phyloP scores from a whole-genome alignment of 768 basidiomycete species.

The Mrakia blollopis region DNA sequence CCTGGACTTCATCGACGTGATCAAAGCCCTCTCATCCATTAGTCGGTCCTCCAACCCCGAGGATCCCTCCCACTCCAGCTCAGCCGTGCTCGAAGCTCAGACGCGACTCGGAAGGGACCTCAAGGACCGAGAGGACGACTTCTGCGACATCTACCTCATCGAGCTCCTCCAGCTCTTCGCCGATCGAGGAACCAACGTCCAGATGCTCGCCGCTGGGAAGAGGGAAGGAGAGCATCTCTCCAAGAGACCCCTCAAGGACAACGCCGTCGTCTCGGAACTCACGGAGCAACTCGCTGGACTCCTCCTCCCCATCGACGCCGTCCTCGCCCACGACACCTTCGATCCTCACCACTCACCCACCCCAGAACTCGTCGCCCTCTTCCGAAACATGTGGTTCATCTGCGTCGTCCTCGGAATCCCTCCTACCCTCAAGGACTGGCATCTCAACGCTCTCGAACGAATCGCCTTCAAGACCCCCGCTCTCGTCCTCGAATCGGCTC shows the following conservation, averaged over 20 bases:
- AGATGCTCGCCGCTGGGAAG: slow-evolving; percentile 60
- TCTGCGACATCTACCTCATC: slow-evolving; percentile 72
- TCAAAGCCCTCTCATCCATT: slow-evolving; percentile 74
- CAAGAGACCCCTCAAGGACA: slow-evolving; percentile 25
- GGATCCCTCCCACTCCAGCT: slow-evolving; percentile 80
- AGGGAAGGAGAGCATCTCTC: neutral
- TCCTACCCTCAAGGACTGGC: slow-evolving; percentile 62
- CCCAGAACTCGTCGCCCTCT: slow-evolving; percentile 59
- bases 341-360: slow-evolving; percentile 56
- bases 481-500: slow-evolving; percentile 72
- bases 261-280: slow-evolving; percentile 46
- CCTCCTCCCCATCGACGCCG: slow-evolving; percentile 81
- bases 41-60: slow-evolving; percentile 82
- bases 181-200: slow-evolving; percentile 86
- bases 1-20: slow-evolving; percentile 73
- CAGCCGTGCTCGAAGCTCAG: slow-evolving; percentile 88
- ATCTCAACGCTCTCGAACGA: slow-evolving; percentile 64
- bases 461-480: slow-evolving; percentile 83
- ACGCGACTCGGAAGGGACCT: slow-evolving; percentile 81
- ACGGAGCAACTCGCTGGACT: slow-evolving; percentile 81
- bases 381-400: slow-evolving; percentile 92
- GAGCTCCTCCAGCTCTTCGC: slow-evolving; percentile 80
- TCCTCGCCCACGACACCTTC: slow-evolving; percentile 68
- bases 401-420: slow-evolving; percentile 77
- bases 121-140: slow-evolving; percentile 66